Conservation (phyloP, 306 rosid genomes). For the Cucurbita pepo region DNA sequence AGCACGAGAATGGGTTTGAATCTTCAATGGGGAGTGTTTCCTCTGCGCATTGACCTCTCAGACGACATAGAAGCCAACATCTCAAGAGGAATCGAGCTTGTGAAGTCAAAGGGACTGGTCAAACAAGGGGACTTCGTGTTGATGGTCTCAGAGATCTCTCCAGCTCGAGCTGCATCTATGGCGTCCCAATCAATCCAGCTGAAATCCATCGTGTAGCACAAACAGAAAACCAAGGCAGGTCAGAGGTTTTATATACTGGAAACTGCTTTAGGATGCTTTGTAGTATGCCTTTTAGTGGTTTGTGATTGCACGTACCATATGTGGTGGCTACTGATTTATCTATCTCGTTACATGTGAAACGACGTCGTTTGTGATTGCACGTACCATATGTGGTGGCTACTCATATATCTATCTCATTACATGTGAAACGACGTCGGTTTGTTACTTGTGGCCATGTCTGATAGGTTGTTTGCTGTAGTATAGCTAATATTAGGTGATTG, state of each 20-base stretch:
- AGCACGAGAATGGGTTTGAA: conserved; percentile 58
- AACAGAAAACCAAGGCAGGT: background rate
- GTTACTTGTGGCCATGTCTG: background rate
- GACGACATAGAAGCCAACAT: conserved; percentile 65
- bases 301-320: background rate
- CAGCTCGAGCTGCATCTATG: conserved; percentile 30
- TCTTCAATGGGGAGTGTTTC: conserved; percentile 75
- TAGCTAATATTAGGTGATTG: background rate
- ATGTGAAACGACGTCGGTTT: background rate
- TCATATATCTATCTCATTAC: background rate
- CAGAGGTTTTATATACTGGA: background rate
- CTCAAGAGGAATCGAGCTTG: conserved; percentile 34
- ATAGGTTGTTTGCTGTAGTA: background rate
- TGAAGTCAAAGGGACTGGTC: conserved; percentile 48
- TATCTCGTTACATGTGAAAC: background rate
- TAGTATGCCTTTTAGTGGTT: background rate
- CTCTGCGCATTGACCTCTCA: conserved; percentile 47
- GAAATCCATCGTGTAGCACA: conserved; percentile 34
- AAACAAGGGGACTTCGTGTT: conserved; percentile 47
- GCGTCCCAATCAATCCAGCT: conserved; percentile 72
- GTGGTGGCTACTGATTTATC: background rate
- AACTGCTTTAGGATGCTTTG: background rate
- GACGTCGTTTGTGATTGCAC: background rate
- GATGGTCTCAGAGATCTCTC: conserved; percentile 60
- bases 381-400: background rate